phyloP scores from a whole-genome alignment of 148 eudicot species.

The Spergularia bocconei region DNA sequence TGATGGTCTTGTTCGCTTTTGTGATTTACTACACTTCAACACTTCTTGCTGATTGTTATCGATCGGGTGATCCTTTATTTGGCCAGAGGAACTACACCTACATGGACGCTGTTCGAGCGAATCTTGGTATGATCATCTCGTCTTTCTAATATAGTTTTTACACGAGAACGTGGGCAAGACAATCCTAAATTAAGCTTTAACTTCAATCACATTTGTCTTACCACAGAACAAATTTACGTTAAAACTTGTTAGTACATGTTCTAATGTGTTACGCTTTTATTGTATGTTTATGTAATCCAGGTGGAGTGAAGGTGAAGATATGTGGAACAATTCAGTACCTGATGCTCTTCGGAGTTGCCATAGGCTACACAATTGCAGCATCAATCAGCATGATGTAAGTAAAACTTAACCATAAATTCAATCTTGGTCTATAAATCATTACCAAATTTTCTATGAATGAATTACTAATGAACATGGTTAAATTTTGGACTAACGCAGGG shows the following conservation, averaged over 20 bases:
- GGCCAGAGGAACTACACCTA: slow-evolving; percentile 58
- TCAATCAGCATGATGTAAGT: slow-evolving; percentile 77
- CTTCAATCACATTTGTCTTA: no score
- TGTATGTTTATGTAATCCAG: slow-evolving; percentile 24
- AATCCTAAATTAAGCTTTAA: no score
- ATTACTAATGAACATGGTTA: neutral
- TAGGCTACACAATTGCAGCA: slow-evolving; percentile 72
- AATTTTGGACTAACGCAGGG: slow-evolving; percentile 34
- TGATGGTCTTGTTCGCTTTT: slow-evolving; percentile 50
- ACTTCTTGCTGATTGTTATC: slow-evolving; percentile 48
- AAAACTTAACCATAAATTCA: neutral
- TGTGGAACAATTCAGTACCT: slow-evolving; percentile 69
- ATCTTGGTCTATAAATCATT: neutral
- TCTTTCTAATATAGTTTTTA: neutral
- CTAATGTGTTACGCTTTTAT: neutral
- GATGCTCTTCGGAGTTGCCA: slow-evolving; percentile 57
- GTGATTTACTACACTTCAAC: slow-evolving; percentile 48
- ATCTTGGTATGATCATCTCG: slow-evolving; percentile 32
- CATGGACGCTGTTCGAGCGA: slow-evolving; percentile 51
- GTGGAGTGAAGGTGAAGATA: slow-evolving; percentile 51
- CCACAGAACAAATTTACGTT: no score
- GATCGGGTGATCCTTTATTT: slow-evolving; percentile 37
- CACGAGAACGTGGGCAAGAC: no score
- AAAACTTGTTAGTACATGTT: no score
- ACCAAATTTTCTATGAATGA: neutral